Evolutionary conservation across 176 grass and related monocot genomes (phyloP), one percentile per base, ranked within the genome.

Genomic region (Oropetium thomaeum): DNA sequence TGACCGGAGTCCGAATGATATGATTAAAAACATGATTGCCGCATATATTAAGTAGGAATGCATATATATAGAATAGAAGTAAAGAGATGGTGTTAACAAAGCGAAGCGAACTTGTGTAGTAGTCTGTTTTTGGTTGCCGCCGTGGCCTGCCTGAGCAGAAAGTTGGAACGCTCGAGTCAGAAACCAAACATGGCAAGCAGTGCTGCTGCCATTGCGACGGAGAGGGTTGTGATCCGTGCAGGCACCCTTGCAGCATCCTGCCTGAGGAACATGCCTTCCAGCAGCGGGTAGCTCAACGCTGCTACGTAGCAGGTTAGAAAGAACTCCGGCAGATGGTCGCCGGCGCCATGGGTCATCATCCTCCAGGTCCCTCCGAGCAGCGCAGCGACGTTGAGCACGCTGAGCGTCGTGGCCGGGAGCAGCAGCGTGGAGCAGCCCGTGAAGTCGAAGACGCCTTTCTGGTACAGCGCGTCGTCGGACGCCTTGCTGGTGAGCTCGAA

Each of bases 371-470:
- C 82, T 8, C n/a, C 58, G 14, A 77, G 26, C 8, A 92, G 70
- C 14, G 69, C 68, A 1, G 34, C 79, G 15, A 70, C 27, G 14
- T 92, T 92, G 54, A 92, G 79, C 35, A 89, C 33, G 58, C 79
- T 49, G 25, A 92, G 90, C 38, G 83, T 86, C 58, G 90, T 89
- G 15, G 79, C 86, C 13, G 90, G 90, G 55, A 92, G 82, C 73
- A 92, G 79, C 58, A 89, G 77, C 64, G 73, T 5, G 4, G 79
- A 77, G 63, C 80, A 78, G 1, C 86, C 90, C 11, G 73, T 20
- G 35, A 89, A 92, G 44, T 92, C 82, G 58, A 89, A 92, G 45
- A 83, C 69, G 39, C 86, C 86, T 5, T 77, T 45, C 28, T 48
- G 57, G 54, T 89, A 92, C 26, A 77, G 79, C n/a, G 47, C 51